phyloP scores from a whole-genome alignment of 2,329 filamentous ascomycete species.

The Talaromyces sp. region DNA sequence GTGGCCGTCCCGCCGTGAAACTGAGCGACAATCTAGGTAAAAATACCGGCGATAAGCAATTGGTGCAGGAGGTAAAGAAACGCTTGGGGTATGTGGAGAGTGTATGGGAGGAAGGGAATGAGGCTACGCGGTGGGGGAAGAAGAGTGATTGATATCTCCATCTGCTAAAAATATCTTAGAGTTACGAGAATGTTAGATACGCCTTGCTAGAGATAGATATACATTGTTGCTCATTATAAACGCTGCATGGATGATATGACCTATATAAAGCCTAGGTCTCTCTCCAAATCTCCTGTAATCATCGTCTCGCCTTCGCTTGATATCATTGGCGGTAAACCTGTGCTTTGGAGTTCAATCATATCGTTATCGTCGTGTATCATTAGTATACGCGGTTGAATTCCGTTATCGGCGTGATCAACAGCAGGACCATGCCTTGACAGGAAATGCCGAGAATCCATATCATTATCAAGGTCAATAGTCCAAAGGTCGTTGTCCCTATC shows the following conservation, averaged over 20 bases:
- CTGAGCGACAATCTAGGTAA: slow-evolving; percentile 89
- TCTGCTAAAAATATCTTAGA: neutral
- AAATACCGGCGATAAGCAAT: slow-evolving; percentile 82
- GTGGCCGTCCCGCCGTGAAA: slow-evolving; percentile 80
- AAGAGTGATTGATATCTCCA: slow-evolving; percentile 13
- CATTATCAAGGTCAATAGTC: slow-evolving; percentile 5
- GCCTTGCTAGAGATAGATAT: slow-evolving; percentile 4
- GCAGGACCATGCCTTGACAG: neutral
- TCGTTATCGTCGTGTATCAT: slow-evolving; percentile 19
- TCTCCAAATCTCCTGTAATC: slow-evolving; percentile 39
- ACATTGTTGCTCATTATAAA: neutral
- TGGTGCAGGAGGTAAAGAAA: slow-evolving; percentile 78
- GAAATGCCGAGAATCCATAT: neutral
- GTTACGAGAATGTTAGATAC: neutral
- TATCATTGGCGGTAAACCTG: neutral
- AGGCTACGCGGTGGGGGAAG: slow-evolving; percentile 73
- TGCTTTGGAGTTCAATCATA: neutral
- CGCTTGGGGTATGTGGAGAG: slow-evolving; percentile 83
- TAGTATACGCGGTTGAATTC: slow-evolving; percentile 18
- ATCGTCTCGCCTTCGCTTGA: slow-evolving; percentile 6
- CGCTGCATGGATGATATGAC: neutral
- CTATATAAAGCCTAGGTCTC: slow-evolving; percentile 32
- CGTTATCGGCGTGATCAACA: neutral
- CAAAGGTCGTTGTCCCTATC: neutral
- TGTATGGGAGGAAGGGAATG: slow-evolving; percentile 78